phyloP scores from a whole-genome alignment of 1,284 basidiomycete species.

The Malassezia arunalokei region DNA sequence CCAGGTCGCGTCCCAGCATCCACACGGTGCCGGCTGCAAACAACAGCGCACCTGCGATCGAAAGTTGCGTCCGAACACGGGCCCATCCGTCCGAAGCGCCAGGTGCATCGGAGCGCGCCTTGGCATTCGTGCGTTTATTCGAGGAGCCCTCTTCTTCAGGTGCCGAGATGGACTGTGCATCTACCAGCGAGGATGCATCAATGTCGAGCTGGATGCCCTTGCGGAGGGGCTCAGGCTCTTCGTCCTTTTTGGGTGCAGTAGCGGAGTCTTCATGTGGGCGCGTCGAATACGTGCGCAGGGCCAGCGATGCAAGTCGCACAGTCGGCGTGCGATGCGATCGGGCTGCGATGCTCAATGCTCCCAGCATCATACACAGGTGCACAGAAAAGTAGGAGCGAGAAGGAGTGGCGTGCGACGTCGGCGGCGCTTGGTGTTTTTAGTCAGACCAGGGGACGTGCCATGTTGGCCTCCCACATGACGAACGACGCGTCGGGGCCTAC shows the following conservation, averaged over 20 bases:
- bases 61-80: constrained; percentile 1
- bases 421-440: too few species aligned
- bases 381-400: too few species aligned
- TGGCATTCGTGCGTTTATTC: constrained; percentile 8
- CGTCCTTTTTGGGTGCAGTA: not conserved
- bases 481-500: not conserved
- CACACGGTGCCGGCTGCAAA: constrained; percentile 10
- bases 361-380: too few species aligned
- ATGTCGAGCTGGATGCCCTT: constrained; percentile 11
- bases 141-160: constrained; percentile 3
- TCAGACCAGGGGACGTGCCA: too few species aligned
- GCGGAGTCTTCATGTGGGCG: too few species aligned
- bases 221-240: not conserved
- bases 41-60: not conserved
- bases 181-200: constrained; percentile 12
- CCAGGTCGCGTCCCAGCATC: constrained; percentile 17
- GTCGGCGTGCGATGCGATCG: too few species aligned
- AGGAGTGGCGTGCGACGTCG: too few species aligned
- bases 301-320: too few species aligned
- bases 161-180: constrained; percentile 3
- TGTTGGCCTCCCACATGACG: not conserved
- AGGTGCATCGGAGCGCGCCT: constrained; percentile 5
- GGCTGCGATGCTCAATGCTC: too few species aligned
- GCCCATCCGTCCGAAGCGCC: not conserved
- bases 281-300: too few species aligned